Evolutionary conservation across 352 stramenopile species (phyloP), one percentile per base, ranked within the genome.

Genomic region (Phytophthora podocarpi): DNA sequence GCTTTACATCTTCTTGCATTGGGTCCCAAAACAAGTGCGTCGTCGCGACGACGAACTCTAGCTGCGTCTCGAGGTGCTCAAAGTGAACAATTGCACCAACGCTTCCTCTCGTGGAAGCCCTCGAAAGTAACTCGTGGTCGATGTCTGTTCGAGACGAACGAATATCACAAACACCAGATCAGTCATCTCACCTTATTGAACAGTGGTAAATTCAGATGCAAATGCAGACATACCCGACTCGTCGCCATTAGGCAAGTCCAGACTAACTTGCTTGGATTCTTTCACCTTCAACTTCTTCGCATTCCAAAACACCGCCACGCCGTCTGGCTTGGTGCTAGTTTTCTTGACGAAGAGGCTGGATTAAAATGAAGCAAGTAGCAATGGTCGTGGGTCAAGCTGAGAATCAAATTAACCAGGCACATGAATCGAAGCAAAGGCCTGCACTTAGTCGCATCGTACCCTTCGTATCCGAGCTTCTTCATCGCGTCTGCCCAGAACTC

Each of bases 21-120:
- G 86, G 86, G 35, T 95, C 84, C 86, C 86, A 95, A 58, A 93
- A 95, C 47, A 95, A 66, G 59, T 95, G 86, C 18, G 86, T 92
- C n/a, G 83, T 92, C n/a, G 80, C 80, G 7, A 91, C 56, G 4
- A 90, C 62, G 42, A 95, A 87, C 30, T 75, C 63, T 1, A 78
- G 59, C 16, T 66, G 53, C 3, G 54, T 56, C n/a, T 67, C 40
- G 4, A 59, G 4, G 37, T 76, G 64, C 57, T 82, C 58, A n/a
- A 93, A 91, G 54, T 87, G 67, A 2, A 66, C 66, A 40, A 90
- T 54, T 5, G 87, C 54, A 23, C 74, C 85, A 16, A 93, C 83
- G 34, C 70, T 93, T 15, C 82, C 85, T 23, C 80, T 76, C 24
- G 67, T 26, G 2, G 65, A 65, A 34, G 67, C n/a, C 2, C 83